Conservation (phyloP, 139 green algal species). For the Limnomonas spitsbergensis region DNA sequence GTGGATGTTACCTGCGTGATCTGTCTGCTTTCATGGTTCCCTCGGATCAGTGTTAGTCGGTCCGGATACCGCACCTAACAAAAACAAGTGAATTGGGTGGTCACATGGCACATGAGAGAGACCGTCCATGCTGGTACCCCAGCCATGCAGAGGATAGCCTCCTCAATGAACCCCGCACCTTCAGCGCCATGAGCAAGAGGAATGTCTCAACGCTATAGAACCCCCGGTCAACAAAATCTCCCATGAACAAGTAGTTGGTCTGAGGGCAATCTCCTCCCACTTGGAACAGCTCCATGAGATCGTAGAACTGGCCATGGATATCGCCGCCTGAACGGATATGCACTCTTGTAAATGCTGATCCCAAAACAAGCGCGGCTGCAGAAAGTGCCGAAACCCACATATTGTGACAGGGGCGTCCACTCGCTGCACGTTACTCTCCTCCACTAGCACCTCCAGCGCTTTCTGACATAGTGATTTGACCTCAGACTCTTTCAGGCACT, state of each 20-base stretch:
- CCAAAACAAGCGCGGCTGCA: not conserved
- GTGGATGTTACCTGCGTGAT: slow-evolving; percentile 88
- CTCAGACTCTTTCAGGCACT: slow-evolving; percentile 88
- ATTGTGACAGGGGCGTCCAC: slow-evolving; percentile 95
- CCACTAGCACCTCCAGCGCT: slow-evolving; percentile 91
- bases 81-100: too few species aligned
- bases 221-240: slow-evolving; percentile 97
- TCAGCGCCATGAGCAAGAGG: slow-evolving; percentile 94
- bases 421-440: slow-evolving; percentile 97
- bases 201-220: slow-evolving; percentile 99
- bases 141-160: not conserved
- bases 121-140: too few species aligned
- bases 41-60: slow-evolving; percentile 93
- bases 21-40: slow-evolving; percentile 96
- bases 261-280: slow-evolving; percentile 91
- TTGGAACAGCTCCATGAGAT: slow-evolving; percentile 97
- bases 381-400: slow-evolving; percentile 37
- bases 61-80: slow-evolving; percentile 85
- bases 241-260: slow-evolving; percentile 99
- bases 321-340: slow-evolving; percentile 88
- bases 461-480: slow-evolving; percentile 93
- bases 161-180: slow-evolving; percentile 72
- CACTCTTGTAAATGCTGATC: slow-evolving; percentile 7
- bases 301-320: slow-evolving; percentile 99
- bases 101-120: too few species aligned